A percentile compares a stretch with the other conserved stretches of the same genome.
These are phyloP conservation scores for Chamaecrista fasciculata DNA, from an alignment of 306 rosid species.

Conservation along the genomic window DNA sequence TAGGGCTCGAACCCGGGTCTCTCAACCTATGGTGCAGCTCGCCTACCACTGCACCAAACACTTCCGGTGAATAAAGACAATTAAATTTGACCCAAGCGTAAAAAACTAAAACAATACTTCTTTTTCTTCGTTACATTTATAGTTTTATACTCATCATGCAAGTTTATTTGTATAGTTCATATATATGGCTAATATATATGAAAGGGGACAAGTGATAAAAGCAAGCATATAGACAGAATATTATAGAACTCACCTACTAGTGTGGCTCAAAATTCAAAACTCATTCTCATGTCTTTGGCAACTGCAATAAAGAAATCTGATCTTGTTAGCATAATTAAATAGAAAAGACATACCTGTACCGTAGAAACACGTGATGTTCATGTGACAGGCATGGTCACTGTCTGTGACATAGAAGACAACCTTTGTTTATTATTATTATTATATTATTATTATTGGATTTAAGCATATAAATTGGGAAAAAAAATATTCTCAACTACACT, in stretches of 20 bases:
- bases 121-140: background rate
- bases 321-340: background rate
- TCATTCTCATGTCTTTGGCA: background rate
- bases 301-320: background rate
- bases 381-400: conserved; percentile 35
- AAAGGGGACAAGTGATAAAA: conserved; percentile 30
- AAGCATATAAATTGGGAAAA: background rate
- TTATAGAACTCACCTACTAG: conserved; percentile 4
- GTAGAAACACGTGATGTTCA: conserved; percentile 49
- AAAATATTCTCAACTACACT: background rate
- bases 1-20: no score
- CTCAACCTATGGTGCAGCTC: no score
- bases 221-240: conserved; percentile 24
- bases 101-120: no score
- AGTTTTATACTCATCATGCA: background rate
- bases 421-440: conserved; percentile 1
- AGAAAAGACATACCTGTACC: conserved; percentile 15
- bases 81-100: no score
- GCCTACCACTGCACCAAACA: no score
- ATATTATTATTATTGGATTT: background rate
- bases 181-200: conserved; percentile 18
- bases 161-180: background rate
- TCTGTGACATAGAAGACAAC: conserved; percentile 43
- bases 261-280: conserved; percentile 27
- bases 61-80: no score